Conservation (phyloP, 2,329 filamentous ascomycete species). For the Coleophoma crateriformis region DNA sequence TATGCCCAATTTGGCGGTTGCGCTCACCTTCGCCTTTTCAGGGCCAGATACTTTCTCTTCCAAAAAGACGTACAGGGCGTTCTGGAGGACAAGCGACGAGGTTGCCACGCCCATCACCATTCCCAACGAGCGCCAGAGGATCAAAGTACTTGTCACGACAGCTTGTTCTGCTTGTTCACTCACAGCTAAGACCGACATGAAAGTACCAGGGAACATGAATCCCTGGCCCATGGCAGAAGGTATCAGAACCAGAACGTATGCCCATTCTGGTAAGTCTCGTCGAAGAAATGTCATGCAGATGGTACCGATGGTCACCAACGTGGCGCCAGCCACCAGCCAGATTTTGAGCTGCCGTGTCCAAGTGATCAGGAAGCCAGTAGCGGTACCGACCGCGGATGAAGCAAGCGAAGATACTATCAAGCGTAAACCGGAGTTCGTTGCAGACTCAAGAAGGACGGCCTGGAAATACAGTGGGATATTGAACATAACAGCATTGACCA, state of each 20-base stretch:
- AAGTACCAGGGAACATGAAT: conserved; percentile 58
- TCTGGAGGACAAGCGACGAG: conserved; percentile 70
- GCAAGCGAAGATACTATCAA: conserved; percentile 60
- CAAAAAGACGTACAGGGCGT: conserved; percentile 57
- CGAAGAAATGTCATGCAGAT: conserved; percentile 42
- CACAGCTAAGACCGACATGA: conserved; percentile 57
- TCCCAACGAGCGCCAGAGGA: conserved; percentile 67
- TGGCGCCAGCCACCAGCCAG: conserved; percentile 46
- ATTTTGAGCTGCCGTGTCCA: conserved; percentile 54
- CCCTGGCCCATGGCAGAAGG: conserved; percentile 54
- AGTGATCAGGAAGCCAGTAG: conserved; percentile 58
- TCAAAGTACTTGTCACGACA: conserved; percentile 64
- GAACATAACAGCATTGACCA: conserved; percentile 52
- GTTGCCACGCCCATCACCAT: conserved; percentile 68
- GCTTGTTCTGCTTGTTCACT: conserved; percentile 58
- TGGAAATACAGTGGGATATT: conserved; percentile 72
- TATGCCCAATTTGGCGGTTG: too few species aligned
- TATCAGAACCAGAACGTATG: conserved; percentile 52
- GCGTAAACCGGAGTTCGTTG: conserved; percentile 67
- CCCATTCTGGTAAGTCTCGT: conserved; percentile 41
- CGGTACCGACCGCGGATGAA: conserved; percentile 46
- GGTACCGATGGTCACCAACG: conserved; percentile 44
- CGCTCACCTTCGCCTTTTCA: conserved; percentile 41
- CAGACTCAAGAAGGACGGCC: conserved; percentile 63
- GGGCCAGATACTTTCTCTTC: conserved; percentile 50